Conservation (phyloP, 2,329 filamentous ascomycete genomes). For the Xylaria sp. region DNA sequence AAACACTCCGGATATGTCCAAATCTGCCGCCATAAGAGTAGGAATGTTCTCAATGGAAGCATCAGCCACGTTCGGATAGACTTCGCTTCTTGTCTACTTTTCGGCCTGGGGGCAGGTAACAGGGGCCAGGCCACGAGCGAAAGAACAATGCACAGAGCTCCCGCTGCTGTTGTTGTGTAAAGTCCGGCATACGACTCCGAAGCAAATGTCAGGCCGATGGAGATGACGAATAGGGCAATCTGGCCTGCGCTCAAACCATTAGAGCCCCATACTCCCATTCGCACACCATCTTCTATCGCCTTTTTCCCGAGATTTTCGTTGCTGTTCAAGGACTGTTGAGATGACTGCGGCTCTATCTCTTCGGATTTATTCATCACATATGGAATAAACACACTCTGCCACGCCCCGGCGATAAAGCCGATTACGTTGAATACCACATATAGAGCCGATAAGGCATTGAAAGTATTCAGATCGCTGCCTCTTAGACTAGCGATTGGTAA, state of each 20-base stretch:
- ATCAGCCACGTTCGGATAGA: slow-evolving; percentile 1
- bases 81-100: not conserved
- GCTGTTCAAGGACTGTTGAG: not conserved
- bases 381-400: slow-evolving; percentile 16
- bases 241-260: slow-evolving; percentile 14
- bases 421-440: slow-evolving; percentile 10
- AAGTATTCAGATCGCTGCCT: slow-evolving; percentile 6
- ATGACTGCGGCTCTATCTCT: not conserved
- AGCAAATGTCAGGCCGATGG: slow-evolving; percentile 12
- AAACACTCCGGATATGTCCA: slow-evolving; percentile 15
- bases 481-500: slow-evolving; percentile 5
- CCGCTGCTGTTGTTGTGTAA: slow-evolving; percentile 15
- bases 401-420: slow-evolving; percentile 14
- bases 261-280: slow-evolving; percentile 13
- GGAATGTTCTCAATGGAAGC: slow-evolving; percentile 7
- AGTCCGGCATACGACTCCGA: slow-evolving; percentile 8
- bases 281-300: slow-evolving; percentile 5
- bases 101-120: not conserved
- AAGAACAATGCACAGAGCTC: slow-evolving; percentile 7
- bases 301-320: not conserved
- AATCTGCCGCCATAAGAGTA: slow-evolving; percentile 4
- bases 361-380: slow-evolving; percentile 12
- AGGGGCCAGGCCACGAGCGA: slow-evolving; percentile 7
- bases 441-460: slow-evolving; percentile 10
- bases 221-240: slow-evolving; percentile 1